Evolutionary conservation across 805 yeast species (phyloP).

Genomic region (Hanseniaspora lachancei): DNA sequence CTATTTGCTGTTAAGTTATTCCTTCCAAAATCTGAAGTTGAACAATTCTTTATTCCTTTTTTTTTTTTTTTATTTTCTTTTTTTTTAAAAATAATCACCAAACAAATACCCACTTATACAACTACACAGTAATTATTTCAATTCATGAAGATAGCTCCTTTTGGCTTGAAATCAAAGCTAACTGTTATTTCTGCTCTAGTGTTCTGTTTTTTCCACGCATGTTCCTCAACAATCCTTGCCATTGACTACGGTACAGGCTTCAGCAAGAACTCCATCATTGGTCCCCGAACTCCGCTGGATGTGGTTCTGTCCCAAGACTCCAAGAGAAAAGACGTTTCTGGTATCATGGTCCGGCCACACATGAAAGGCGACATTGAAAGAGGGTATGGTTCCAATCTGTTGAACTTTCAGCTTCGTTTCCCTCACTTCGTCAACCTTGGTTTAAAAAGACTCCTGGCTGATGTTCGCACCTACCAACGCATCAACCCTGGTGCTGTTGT

Average conservation of each 20-base stretch:
- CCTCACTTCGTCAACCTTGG: conserved; percentile 59
- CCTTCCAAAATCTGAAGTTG: too few relatives aligned
- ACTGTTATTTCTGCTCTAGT: not conserved
- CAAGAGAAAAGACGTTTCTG: conserved; percentile 77
- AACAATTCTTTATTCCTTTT: too few relatives aligned
- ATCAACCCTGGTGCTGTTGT: conserved; percentile 48
- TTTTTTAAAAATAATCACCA: not conserved
- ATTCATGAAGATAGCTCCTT: not conserved
- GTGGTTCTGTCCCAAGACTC: conserved; percentile 81
- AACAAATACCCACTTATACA: too few relatives aligned
- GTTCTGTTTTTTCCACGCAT: not conserved
- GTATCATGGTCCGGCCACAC: conserved; percentile 47
- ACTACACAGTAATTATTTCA: too few relatives aligned
- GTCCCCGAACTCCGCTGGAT: conserved; percentile 83
- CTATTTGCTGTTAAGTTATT: too few relatives aligned
- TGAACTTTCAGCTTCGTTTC: conserved; percentile 53
- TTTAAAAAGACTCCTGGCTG: conserved; percentile 62
- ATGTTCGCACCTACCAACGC: conserved; percentile 28
- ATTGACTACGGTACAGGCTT: conserved; percentile 80
- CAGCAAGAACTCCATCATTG: conserved; percentile 76
- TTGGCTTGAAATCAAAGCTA: not conserved
- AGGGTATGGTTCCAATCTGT: conserved; percentile 64
- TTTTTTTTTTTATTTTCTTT: too few relatives aligned
- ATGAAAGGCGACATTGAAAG: conserved; percentile 43
- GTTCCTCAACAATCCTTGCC: conserved; percentile 48